phyloP scores from a whole-genome alignment of 179 eudicot species.

The Patellifolia procumbens region DNA sequence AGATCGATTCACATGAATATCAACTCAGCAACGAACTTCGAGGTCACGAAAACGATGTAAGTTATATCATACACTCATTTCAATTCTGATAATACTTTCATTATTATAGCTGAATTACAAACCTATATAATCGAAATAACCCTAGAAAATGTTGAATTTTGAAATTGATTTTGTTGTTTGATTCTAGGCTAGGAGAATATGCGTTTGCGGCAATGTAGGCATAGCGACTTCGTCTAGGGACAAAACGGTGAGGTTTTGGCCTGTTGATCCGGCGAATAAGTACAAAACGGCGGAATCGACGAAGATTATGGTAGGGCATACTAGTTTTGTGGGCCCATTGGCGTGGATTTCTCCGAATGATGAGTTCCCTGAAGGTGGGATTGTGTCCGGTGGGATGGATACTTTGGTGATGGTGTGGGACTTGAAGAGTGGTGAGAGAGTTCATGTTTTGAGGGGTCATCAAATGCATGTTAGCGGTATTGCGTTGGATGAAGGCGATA shows the following conservation, averaged over 20 bases:
- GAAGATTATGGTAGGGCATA: conserved; percentile 76
- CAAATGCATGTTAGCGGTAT: conserved; percentile 80
- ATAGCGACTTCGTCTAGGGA: conserved; percentile 93
- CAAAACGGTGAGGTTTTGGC: conserved; percentile 79
- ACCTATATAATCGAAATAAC: neutral
- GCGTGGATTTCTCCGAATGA: conserved; percentile 81
- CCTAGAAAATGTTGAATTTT: neutral
- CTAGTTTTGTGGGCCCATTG: conserved; percentile 89
- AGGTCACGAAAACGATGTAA: conserved; percentile 85
- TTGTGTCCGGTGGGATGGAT: conserved; percentile 97
- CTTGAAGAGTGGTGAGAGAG: conserved; percentile 63
- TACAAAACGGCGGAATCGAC: conserved; percentile 34
- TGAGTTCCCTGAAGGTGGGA: conserved; percentile 73
- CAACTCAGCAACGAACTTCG: conserved; percentile 65
- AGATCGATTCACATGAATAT: conserved; percentile 54
- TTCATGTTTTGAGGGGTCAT: conserved; percentile 70
- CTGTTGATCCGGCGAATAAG: conserved; percentile 48
- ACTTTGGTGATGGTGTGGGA: conserved; percentile 78
- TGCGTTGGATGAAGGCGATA: conserved; percentile 69
- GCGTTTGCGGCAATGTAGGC: conserved; percentile 74
- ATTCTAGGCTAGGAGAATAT: conserved; percentile 72
- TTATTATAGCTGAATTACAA: neutral
- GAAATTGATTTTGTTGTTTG: neutral
- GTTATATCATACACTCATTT: neutral
- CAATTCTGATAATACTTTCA: neutral